Evolutionary conservation across 176 grass and related monocot species (phyloP), one percentile per base, ranked within the genome.

Genomic region (Cenchrus purpureus): DNA sequence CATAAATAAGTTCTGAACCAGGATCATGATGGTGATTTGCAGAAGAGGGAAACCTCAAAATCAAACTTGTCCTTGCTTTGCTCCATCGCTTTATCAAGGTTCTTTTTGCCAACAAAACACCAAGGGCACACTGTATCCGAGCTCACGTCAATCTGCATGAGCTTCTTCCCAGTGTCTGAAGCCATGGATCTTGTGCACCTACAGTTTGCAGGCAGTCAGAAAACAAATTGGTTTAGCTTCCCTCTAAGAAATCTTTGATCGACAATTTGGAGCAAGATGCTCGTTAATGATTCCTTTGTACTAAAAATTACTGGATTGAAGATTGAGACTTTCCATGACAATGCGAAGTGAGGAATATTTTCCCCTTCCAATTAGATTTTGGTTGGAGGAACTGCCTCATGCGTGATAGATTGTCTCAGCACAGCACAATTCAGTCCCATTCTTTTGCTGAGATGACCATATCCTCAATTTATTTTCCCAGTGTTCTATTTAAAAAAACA

Each of bases 91-190:
- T 81, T 98, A 17, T 94, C 86, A 20, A 98, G 96, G 71, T 98
- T 94, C 79, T 81, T 80, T 82, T 98, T 98, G 10, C 93, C 93
- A 12, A 98, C 90, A 78, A 98, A 95, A 84, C 97, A 98, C 93
- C 97, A 98, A n/a, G 97, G 97, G 79, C 97, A 98, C 49, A 98
- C 93, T 10, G 89, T 94, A 83, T 98, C 96, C 0, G 93, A 94
- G 76, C 93, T 98, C 54, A 98, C 88, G 64, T 95, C 96, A 0
- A 98, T 95, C 77, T 86, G 83, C 82, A 98, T 91, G 13, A 91
- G 68, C 65, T 92, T 98, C 86, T 95, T 98, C 71, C 71, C 55
- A 12, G 53, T 68, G 54, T 20, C 75, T 51, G 93, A 92, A 86
- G 91, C 88, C 97, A 98, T 98, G 5, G 60, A 77, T 76, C 71